Conservation (phyloP, 2,329 filamentous ascomycete genomes). For the Paramyrothecium sp. region DNA sequence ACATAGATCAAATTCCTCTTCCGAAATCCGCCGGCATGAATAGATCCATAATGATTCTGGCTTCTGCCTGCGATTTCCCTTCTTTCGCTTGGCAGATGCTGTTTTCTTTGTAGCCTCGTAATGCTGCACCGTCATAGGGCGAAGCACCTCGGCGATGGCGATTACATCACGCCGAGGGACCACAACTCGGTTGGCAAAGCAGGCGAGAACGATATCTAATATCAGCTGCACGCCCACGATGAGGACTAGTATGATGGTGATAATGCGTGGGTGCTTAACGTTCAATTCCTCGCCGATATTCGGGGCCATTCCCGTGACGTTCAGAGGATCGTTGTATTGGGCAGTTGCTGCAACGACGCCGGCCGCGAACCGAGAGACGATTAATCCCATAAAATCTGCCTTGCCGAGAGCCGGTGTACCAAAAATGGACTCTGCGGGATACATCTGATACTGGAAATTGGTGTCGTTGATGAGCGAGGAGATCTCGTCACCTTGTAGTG, state of each 20-base stretch:
- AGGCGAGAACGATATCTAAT: not conserved
- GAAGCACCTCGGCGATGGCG: not conserved
- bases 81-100: not conserved
- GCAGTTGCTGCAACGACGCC: not conserved
- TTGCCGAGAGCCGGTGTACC: not conserved
- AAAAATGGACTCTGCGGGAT: not conserved
- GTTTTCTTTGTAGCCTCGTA: not conserved
- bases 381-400: not conserved
- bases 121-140: not conserved
- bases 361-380: not conserved
- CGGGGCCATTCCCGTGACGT: not conserved
- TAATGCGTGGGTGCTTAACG: not conserved
- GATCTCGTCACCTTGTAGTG: constrained; percentile 12
- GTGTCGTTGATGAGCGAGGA: not conserved
- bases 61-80: not conserved
- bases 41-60: not conserved
- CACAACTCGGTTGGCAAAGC: not conserved
- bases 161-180: not conserved
- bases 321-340: not conserved
- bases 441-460: not conserved
- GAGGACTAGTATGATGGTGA: not conserved
- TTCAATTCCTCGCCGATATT: not conserved
- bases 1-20: not conserved
- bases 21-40: not conserved
- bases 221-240: not conserved